Conservation (phyloP, 179 eudicot species). For the Vitellaria paradoxa region DNA sequence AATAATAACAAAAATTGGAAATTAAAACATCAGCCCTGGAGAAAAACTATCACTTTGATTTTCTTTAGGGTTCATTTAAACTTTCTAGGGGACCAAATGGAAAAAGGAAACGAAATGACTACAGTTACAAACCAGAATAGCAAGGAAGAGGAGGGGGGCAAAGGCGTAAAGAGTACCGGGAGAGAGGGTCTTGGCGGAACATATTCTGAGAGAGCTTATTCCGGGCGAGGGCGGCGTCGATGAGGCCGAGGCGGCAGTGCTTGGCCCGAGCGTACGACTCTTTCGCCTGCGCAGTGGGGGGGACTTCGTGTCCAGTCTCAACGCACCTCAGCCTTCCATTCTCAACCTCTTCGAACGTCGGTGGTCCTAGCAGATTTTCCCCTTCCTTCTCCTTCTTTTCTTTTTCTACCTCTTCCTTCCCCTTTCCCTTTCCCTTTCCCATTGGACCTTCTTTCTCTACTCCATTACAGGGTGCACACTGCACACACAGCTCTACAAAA, state of each 20-base stretch:
- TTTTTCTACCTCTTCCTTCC: constrained; percentile 10
- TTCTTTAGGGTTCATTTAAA: too few relatives aligned
- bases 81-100: too few relatives aligned
- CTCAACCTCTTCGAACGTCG: constrained; percentile 61
- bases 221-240: constrained; percentile 56
- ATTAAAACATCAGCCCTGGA: too few relatives aligned
- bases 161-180: constrained; percentile 30
- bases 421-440: constrained; percentile 24
- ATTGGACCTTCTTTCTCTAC: background rate
- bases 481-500: too few relatives aligned
- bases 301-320: constrained; percentile 84
- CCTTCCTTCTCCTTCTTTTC: constrained; percentile 49
- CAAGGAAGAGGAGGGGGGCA: background rate
- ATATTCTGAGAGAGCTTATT: constrained; percentile 77
- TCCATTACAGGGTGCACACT: too few relatives aligned
- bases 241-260: constrained; percentile 85
- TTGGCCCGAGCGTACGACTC: constrained; percentile 59
- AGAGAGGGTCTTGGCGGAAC: constrained; percentile 66
- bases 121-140: background rate
- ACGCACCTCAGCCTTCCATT: constrained; percentile 79
- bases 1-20: background rate
- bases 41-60: too few relatives aligned
- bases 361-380: constrained; percentile 52
- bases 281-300: constrained; percentile 36
- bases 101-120: too few relatives aligned